Conservation (phyloP, 345 rosid genomes). For the Eucalyptus erythrocorys region DNA sequence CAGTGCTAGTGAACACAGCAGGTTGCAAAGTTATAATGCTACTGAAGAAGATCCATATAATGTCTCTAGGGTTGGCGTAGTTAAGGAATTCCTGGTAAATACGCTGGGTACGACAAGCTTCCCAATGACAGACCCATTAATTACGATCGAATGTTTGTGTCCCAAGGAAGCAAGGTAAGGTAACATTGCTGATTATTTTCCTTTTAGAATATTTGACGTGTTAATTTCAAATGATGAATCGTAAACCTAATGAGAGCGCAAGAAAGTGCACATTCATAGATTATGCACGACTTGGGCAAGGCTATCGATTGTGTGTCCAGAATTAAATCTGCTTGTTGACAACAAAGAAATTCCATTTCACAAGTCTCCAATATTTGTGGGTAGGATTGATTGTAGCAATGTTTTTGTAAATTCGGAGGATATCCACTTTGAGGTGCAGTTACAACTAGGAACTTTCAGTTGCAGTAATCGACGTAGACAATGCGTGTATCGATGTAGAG, state of each 20-base stretch:
- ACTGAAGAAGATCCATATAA: neutral
- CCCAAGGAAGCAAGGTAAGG: neutral
- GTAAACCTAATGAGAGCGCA: neutral
- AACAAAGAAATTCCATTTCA: too few species aligned
- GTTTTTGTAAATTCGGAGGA: neutral
- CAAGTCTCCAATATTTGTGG: neutral
- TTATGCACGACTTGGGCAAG: neutral
- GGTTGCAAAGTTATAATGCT: too few species aligned
- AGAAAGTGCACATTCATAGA: neutral
- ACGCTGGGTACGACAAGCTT: neutral
- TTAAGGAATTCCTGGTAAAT: neutral
- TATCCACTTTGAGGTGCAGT: neutral
- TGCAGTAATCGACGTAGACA: neutral
- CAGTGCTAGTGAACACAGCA: too few species aligned
- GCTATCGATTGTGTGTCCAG: neutral
- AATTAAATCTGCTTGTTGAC: too few species aligned
- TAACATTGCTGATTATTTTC: too few species aligned
- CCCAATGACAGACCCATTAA: neutral
- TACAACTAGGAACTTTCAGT: neutral
- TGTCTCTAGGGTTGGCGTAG: neutral
- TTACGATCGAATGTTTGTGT: neutral
- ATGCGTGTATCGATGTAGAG: neutral
- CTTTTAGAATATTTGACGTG: neutral
- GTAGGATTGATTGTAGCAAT: neutral
- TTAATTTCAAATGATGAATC: neutral